Evolutionary conservation across 2,329 filamentous ascomycete genomes (phyloP).

Genomic region (Hawksworthiomyces lignivorus): DNA sequence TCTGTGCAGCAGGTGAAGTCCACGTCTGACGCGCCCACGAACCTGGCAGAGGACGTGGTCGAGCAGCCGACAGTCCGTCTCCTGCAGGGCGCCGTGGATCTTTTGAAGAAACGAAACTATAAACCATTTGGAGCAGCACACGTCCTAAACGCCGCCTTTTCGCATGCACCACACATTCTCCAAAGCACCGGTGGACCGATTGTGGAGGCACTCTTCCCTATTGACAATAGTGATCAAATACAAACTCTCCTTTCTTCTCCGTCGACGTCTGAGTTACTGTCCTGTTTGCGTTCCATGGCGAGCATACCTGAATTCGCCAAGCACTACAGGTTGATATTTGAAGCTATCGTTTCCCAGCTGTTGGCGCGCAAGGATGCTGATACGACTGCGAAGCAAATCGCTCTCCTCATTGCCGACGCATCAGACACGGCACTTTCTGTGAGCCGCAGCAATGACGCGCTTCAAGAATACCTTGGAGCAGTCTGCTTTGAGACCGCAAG

Average conservation of each 20-base stretch:
- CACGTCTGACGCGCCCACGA: constrained; percentile 15
- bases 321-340: constrained; percentile 23
- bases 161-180: constrained; percentile 36
- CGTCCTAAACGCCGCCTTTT: constrained; percentile 33
- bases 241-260: constrained; percentile 57
- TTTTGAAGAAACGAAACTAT: constrained; percentile 44
- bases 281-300: constrained; percentile 53
- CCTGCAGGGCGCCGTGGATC: constrained; percentile 28
- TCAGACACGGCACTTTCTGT: constrained; percentile 22
- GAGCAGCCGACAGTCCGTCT: constrained; percentile 19
- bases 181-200: constrained; percentile 19
- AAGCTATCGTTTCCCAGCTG: constrained; percentile 32
- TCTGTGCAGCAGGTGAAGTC: constrained; percentile 6
- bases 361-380: constrained; percentile 26
- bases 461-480: constrained; percentile 42
- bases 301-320: constrained; percentile 29
- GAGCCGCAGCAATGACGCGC: constrained; percentile 30
- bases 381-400: constrained; percentile 28
- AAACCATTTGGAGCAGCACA: constrained; percentile 50
- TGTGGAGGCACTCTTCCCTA: constrained; percentile 36
- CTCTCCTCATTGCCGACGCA: constrained; percentile 39
- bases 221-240: constrained; percentile 48
- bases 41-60: constrained; percentile 16
- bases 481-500: constrained; percentile 32
- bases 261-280: constrained; percentile 58